Evolutionary conservation across 1,139 yeast genomes (phyloP).

Genomic region (Candida tetrigidarum): DNA sequence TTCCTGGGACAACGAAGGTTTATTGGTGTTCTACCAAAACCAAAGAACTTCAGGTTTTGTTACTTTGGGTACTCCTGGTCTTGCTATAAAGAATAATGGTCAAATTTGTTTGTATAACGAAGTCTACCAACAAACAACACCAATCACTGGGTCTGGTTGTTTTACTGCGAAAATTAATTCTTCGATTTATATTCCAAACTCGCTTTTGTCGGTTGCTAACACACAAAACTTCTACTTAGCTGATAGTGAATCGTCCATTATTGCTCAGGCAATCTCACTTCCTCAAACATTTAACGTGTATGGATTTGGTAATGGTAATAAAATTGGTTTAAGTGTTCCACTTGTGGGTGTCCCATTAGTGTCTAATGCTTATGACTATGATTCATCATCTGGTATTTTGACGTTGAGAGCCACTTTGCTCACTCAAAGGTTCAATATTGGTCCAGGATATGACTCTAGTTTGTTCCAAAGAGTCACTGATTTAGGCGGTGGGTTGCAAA

Average conservation of each 20-base stretch:
- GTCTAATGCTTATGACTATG: conserved; percentile 16
- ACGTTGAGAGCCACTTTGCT: conserved; percentile 16
- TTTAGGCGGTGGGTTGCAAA: conserved; percentile 20
- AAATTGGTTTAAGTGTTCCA: conserved; percentile 25
- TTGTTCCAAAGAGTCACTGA: conserved; percentile 19
- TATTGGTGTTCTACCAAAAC: conserved; percentile 26
- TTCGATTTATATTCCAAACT: conserved; percentile 23
- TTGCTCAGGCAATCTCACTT: conserved; percentile 22
- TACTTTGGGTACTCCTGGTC: conserved; percentile 25
- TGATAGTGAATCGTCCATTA: conserved; percentile 23
- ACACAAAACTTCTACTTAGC: conserved; percentile 29
- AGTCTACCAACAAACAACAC: conserved; percentile 28
- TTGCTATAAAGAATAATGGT: conserved; percentile 30
- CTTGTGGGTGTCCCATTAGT: conserved; percentile 15
- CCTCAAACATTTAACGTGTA: conserved; percentile 29
- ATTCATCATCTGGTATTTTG: conserved; percentile 25
- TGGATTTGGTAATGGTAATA: conserved; percentile 37
- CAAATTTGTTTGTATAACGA: conserved; percentile 32
- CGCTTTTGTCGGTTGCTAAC: conserved; percentile 20
- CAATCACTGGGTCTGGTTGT: conserved; percentile 33
- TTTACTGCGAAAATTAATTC: conserved; percentile 27
- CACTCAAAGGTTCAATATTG: conserved; percentile 26
- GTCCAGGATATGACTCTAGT: conserved; percentile 23
- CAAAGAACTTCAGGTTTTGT: conserved; percentile 23
- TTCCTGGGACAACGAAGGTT: conserved; percentile 31